phyloP scores from a whole-genome alignment of 306 rosid genomes.

The Lupinus albus region DNA sequence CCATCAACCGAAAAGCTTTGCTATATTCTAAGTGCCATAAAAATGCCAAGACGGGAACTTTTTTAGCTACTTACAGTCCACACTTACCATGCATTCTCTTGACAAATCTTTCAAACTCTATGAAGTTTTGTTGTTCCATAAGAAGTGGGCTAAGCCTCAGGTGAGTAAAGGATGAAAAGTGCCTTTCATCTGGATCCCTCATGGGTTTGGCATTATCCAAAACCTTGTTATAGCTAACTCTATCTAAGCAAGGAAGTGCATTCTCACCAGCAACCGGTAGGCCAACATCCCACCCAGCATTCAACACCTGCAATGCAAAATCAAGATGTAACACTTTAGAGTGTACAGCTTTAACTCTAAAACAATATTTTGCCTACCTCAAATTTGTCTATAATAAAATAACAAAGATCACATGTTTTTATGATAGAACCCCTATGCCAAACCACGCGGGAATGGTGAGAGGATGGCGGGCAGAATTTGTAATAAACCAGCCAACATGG shows the following conservation, averaged over 20 bases:
- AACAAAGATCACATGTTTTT: constrained; percentile 12
- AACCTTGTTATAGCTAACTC: constrained; percentile 74
- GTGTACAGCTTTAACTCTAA: constrained; percentile 8
- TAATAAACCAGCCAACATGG: not conserved
- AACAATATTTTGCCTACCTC: constrained; percentile 13
- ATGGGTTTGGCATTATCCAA: constrained; percentile 80
- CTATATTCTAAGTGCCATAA: not conserved
- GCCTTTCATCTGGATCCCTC: constrained; percentile 86
- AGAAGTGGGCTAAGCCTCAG: constrained; percentile 79
- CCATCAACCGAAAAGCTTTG: constrained; percentile 9
- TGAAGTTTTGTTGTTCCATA: constrained; percentile 75
- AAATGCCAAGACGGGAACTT: constrained; percentile 4
- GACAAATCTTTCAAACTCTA: constrained; percentile 84
- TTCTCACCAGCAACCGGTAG: constrained; percentile 72
- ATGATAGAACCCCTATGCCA: not conserved
- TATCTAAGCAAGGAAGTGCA: constrained; percentile 70
- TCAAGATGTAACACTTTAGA: constrained; percentile 32
- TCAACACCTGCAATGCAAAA: constrained; percentile 66
- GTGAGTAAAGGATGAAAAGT: constrained; percentile 76
- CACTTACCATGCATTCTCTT: constrained; percentile 93
- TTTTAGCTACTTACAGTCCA: not conserved
- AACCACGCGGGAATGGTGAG: not conserved
- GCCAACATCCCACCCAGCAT: constrained; percentile 85
- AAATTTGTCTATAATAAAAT: constrained; percentile 16
- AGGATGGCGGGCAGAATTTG: not conserved